Conservation (phyloP, 805 yeast species). For the Clavispora fructus region DNA sequence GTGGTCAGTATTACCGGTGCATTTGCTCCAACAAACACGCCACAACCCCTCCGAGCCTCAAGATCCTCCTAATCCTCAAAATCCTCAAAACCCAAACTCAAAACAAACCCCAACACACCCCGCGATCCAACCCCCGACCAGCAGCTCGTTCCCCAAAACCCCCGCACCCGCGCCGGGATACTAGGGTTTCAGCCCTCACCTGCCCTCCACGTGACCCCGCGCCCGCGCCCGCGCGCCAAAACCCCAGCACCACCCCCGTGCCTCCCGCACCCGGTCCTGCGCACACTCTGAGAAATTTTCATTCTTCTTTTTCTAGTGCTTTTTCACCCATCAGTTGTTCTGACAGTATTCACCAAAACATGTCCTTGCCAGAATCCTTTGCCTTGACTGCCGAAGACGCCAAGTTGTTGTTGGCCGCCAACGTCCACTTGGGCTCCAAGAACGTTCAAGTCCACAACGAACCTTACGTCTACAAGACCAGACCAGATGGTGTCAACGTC, state of each 20-base stretch:
- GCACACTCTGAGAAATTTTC: conserved; percentile 18
- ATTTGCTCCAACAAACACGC: too few species aligned
- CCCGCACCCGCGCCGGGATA: too few species aligned
- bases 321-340: conserved; percentile 15
- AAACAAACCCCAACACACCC: too few species aligned
- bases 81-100: too few species aligned
- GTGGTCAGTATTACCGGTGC: too few species aligned
- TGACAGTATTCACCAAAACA: conserved; percentile 23
- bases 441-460: conserved; percentile 97
- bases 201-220: background rate
- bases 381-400: conserved; percentile 97
- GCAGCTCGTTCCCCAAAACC: too few species aligned
- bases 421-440: conserved; percentile 99
- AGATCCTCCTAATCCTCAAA: too few species aligned
- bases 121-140: too few species aligned
- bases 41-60: too few species aligned
- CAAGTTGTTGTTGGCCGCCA: conserved; percentile 98
- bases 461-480: conserved; percentile 94
- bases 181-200: background rate
- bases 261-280: conserved; percentile 15
- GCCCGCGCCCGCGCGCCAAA: background rate
- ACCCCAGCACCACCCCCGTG: background rate
- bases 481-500: conserved; percentile 99
- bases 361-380: conserved; percentile 85
- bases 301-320: conserved; percentile 10